Percentiles rank a stretch among this genome's conserved stretches.
phyloP scores from a whole-genome alignment of 108 stramenopile genomes.

The Fragilaria crotonensis region DNA sequence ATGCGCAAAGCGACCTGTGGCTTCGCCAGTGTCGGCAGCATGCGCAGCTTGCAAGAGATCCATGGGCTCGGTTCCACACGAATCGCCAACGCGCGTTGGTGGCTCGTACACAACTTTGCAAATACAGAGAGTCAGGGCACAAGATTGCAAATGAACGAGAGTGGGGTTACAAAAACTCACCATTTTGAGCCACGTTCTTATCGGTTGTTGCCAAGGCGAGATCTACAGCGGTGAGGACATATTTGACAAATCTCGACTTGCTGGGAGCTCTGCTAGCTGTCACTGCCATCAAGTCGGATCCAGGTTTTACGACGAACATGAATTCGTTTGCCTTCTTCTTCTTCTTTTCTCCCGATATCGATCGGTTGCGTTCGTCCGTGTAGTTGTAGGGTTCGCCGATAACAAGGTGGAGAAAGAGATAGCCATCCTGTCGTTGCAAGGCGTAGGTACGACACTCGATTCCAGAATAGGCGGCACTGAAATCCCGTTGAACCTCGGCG shows the following conservation, averaged over 20 bases:
- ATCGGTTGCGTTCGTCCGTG: conserved; percentile 5
- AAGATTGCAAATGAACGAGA: not conserved
- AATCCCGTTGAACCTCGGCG: not conserved
- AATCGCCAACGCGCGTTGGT: conserved; percentile 7
- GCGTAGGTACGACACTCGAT: conserved; percentile 6
- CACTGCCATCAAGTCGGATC: conserved; percentile 2
- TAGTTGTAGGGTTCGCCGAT: conserved; percentile 8
- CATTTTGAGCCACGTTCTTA: not conserved
- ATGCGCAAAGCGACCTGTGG: conserved; percentile 10
- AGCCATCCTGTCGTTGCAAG: conserved; percentile 2
- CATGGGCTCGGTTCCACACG: conserved; percentile 12
- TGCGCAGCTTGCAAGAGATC: conserved; percentile 12
- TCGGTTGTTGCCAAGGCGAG: conserved; percentile 2
- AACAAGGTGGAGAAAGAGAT: conserved; percentile 1
- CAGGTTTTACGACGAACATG: conserved; percentile 8
- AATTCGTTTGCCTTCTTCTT: conserved; percentile 15
- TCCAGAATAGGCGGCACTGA: conserved; percentile 6
- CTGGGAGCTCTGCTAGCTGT: conserved; percentile 15
- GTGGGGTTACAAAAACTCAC: not conserved
- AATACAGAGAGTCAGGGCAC: not conserved
- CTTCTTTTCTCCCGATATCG: conserved; percentile 4
- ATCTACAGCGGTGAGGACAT: conserved; percentile 6
- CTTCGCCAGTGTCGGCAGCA: conserved; percentile 1
- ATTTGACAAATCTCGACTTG: conserved; percentile 5
- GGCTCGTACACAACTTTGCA: not conserved